Evolutionary conservation across 805 yeast genomes (phyloP), one percentile per base, ranked within the genome.

Genomic region (Yarrowia sp.): DNA sequence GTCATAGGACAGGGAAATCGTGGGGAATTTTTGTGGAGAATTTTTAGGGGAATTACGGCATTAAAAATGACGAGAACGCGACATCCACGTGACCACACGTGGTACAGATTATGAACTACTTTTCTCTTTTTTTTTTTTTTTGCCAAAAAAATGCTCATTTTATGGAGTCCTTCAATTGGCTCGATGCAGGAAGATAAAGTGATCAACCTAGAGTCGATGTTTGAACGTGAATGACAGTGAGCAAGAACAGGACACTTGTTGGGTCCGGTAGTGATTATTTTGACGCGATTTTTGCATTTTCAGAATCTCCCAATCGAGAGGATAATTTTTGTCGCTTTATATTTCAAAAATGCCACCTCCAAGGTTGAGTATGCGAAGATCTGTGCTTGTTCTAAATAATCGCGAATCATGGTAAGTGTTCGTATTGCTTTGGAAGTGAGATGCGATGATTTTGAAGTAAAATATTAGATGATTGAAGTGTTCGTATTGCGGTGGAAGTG

Each of bases 151-250:
- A n/a, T n/a, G n/a, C n/a, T n/a, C n/a, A n/a, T n/a, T n/a, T n/a
- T n/a, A n/a, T n/a, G n/a, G n/a, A n/a, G n/a, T n/a, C n/a, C 51
- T 17, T n/a, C 51, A 28, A 46, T 46, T 46, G 51, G 51, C 35
- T 46, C 12, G 17, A n/a, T 19, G 44, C 26, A 40, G 21, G 2
- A 4, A n/a, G 38, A 14, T 10, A 14, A 33, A 5, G 4, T 26
- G 26, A 26, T 40, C 51, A 46, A 46, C 51, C 51, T 46, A 46
- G 28, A n/a, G 21, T 17, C n/a, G n/a, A n/a, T n/a, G n/a, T 11
- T 26, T 44, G 33, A 33, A 46, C 30, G 51, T 46, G 51, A 46
- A 46, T 24, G 28, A 8, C 11, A 3, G 11, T 30, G 33, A 14
- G 38, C 38, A 16, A n/a, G 41, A 14, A 2, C 1, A 17, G 41